Evolutionary conservation across 208 protist species (phyloP).

Genomic region (Vickermania ingenoplastis): DNA sequence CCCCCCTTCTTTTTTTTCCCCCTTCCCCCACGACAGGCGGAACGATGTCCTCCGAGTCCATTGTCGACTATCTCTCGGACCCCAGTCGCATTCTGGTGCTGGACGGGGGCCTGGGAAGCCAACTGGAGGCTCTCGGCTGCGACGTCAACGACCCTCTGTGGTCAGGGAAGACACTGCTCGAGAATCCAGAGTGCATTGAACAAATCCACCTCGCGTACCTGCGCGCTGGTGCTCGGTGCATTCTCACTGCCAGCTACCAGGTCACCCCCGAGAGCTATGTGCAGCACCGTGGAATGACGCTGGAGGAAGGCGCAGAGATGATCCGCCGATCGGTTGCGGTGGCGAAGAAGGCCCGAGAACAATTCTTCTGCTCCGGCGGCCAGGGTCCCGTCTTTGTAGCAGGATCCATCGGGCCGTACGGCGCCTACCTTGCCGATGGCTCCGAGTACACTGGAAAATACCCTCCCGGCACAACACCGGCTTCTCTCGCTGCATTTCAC

Average conservation of each 20-base stretch:
- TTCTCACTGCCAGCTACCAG: constrained; percentile 65
- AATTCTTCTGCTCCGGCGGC: background rate
- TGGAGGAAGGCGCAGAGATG: constrained; percentile 14
- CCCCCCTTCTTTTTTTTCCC: too few species aligned
- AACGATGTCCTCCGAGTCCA: too few species aligned
- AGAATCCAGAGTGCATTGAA: constrained; percentile 18
- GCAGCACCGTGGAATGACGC: constrained; percentile 21
- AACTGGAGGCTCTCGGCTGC: constrained; percentile 35
- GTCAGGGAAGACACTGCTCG: constrained; percentile 51
- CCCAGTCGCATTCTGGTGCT: too few species aligned
- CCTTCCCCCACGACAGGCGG: too few species aligned
- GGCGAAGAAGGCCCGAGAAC: constrained; percentile 18
- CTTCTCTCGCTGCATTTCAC: constrained; percentile 41
- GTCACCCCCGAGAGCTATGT: constrained; percentile 28
- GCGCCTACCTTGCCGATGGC: constrained; percentile 43
- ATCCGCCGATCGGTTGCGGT: constrained; percentile 30
- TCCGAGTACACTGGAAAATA: constrained; percentile 61
- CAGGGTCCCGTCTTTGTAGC: constrained; percentile 27
- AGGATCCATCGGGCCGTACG: constrained; percentile 57
- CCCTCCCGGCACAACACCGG: constrained; percentile 1
- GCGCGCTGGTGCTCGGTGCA: constrained; percentile 27
- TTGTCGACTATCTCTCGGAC: too few species aligned
- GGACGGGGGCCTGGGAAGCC: constrained; percentile 47
- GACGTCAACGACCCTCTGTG: constrained; percentile 46
- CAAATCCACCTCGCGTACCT: constrained; percentile 29